phyloP scores from a whole-genome alignment of 1,284 basidiomycete species.

The Rhodotorula sp. region DNA sequence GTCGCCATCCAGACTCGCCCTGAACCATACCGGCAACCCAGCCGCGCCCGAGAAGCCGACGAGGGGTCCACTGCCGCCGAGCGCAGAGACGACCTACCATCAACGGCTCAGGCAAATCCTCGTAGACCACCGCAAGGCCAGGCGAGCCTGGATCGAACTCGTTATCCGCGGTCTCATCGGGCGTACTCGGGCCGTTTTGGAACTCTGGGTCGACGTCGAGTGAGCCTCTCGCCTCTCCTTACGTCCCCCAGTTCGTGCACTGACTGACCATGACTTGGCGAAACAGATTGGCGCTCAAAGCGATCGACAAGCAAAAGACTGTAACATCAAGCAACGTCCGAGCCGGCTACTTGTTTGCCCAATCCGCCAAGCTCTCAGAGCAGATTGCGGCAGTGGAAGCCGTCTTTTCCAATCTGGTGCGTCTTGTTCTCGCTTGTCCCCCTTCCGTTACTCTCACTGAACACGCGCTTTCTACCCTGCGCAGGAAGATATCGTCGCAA shows the following conservation, averaged over 20 bases:
- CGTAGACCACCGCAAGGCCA: slow-evolving; percentile 30
- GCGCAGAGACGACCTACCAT: slow-evolving; percentile 35
- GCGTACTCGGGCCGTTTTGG: slow-evolving; percentile 26
- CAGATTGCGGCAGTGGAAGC: slow-evolving; percentile 30
- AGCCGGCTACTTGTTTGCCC: slow-evolving; percentile 31
- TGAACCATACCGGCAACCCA: background rate
- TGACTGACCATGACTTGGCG: background rate
- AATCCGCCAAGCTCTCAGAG: slow-evolving; percentile 30
- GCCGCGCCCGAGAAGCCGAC: slow-evolving; percentile 10
- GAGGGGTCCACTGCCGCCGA: slow-evolving; percentile 22
- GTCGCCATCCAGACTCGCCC: slow-evolving; percentile 10
- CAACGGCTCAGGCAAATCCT: slow-evolving; percentile 27
- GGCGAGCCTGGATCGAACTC: slow-evolving; percentile 33
- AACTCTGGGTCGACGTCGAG: slow-evolving; percentile 39
- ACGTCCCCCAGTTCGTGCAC: background rate
- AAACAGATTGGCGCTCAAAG: slow-evolving; percentile 17
- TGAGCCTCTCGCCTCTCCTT: background rate
- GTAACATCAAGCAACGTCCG: slow-evolving; percentile 1
- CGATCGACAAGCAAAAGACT: slow-evolving; percentile 11
- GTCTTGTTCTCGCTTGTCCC: background rate
- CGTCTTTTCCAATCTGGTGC: slow-evolving; percentile 31
- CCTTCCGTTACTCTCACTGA: background rate
- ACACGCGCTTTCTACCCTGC: background rate
- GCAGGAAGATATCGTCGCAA: slow-evolving; percentile 12
- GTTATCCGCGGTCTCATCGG: slow-evolving; percentile 33